Evolutionary conservation across 1,284 basidiomycete species (phyloP), one percentile per base, ranked within the genome.

Genomic region (Moesziomyces globuligerus): DNA sequence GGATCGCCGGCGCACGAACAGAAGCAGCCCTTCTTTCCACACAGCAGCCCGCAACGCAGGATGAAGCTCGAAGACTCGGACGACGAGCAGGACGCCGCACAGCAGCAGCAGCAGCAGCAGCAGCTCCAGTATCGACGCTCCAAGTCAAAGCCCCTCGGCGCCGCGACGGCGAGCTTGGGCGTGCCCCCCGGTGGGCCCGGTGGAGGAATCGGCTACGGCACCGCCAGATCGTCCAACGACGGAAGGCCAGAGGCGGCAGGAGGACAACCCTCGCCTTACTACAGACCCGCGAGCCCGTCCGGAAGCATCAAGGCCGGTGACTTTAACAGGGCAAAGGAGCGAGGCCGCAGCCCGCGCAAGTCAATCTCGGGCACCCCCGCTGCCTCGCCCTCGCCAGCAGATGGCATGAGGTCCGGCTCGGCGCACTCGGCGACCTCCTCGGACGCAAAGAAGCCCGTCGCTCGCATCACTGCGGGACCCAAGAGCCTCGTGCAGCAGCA

Each of bases 161-260:
- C 61, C 1, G 58, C 48, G 32, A 13, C 32, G 10, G 47, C 50
- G 7, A 64, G 53, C 48, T 58, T 79, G 10, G 65, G 75, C 17
- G 76, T 79, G 3, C 76, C 76, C 3, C 56, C 73, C n/a, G 76
- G 76, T 20, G 76, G 76, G 17, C 75, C 75, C 3, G 76, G 76
- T 1, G 76, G 76, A 4, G 76, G 76, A 1, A 58, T 72, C 0
- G 76, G 76, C 5, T 79, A 79, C 36, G 76, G 76, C 0, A 74
- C 68, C 11, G 69, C 74, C 3, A 43, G 34, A 15, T 71, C 65
- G 26, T 68, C 59, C 39, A 79, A 78, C 45, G 76, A 79, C 47
- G 76, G 76, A 17, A 48, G 75, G 23, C 75, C 67, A 2, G 75
- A 76, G 36, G 50, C 54, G 8, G 25, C 26, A 18, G 41, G 29